A percentile compares a stretch with the other conserved stretches of the same genome.
phyloP scores from a whole-genome alignment of 2,329 filamentous ascomycete genomes.

The Fusarium verrucosum region DNA sequence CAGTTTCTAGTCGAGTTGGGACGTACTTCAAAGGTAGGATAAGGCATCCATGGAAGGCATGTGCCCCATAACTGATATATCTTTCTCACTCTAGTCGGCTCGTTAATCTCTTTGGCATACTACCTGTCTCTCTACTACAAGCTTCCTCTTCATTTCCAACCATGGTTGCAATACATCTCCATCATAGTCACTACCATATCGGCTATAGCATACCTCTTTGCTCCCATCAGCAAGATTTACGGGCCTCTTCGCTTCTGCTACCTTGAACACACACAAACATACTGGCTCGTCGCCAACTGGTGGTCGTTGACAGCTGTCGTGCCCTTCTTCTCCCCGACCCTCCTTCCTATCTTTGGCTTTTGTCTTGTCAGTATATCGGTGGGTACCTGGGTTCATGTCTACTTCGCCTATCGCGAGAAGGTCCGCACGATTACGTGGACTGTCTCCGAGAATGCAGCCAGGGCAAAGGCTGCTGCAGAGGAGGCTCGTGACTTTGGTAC shows the following conservation, averaged over 20 bases:
- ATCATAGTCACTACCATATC: background rate
- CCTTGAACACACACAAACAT: constrained; percentile 28
- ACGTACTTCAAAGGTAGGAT: constrained; percentile 19
- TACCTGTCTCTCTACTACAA: constrained; percentile 18
- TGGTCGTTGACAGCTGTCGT: constrained; percentile 21
- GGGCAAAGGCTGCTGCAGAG: constrained; percentile 18
- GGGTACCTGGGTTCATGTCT: constrained; percentile 23
- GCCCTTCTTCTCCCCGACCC: constrained; percentile 10
- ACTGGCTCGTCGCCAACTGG: constrained; percentile 26
- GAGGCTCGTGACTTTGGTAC: constrained; percentile 15
- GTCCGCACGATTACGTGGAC: constrained; percentile 8
- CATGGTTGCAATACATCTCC: constrained; percentile 19
- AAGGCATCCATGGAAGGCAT: accelerated
- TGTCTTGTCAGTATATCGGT: constrained; percentile 6
- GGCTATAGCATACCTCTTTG: constrained; percentile 9
- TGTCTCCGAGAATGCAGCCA: background rate
- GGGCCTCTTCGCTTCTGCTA: constrained; percentile 30
- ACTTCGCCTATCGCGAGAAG: constrained; percentile 15
- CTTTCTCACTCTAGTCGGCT: background rate
- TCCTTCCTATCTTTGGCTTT: constrained; percentile 12
- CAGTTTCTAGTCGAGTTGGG: constrained; percentile 5
- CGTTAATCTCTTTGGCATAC: constrained; percentile 14
- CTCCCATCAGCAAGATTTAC: constrained; percentile 15
- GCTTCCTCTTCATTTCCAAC: constrained; percentile 8
- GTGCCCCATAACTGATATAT: background rate